phyloP scores from a whole-genome alignment of 1,284 basidiomycete species.

The Takashimella tepidaria region DNA sequence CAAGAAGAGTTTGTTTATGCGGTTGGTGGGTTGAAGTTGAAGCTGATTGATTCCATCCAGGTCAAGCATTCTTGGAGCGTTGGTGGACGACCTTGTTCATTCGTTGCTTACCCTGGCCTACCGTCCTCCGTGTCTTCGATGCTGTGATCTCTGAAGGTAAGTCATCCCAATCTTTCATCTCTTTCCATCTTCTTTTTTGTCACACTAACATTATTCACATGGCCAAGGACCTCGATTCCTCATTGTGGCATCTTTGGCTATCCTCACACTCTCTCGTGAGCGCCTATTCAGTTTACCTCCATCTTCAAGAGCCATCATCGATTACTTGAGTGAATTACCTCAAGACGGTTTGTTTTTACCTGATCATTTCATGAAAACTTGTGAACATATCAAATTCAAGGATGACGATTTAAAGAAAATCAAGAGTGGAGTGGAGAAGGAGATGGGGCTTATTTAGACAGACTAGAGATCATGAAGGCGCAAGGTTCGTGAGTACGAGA shows the following conservation, averaged over 20 bases:
- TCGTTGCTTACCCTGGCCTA: slow-evolving; percentile 68
- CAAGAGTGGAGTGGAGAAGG: slow-evolving; percentile 34
- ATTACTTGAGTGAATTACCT: slow-evolving; percentile 36
- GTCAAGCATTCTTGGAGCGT: slow-evolving; percentile 33
- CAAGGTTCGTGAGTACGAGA: no score
- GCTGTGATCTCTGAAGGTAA: slow-evolving; percentile 79
- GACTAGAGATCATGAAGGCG: no score
- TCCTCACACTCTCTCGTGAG: slow-evolving; percentile 51
- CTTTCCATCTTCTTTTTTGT: background rate
- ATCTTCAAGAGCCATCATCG: slow-evolving; percentile 22
- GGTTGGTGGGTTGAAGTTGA: no score
- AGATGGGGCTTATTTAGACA: slow-evolving; percentile 11
- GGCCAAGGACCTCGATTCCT: slow-evolving; percentile 76
- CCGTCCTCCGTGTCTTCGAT: slow-evolving; percentile 77
- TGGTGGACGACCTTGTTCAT: slow-evolving; percentile 58
- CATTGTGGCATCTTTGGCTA: slow-evolving; percentile 69
- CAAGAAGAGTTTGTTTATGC: background rate
- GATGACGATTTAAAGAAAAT: slow-evolving; percentile 42
- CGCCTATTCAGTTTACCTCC: slow-evolving; percentile 32
- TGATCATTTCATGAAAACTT: slow-evolving; percentile 41
- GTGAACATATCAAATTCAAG: slow-evolving; percentile 37
- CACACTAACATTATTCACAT: slow-evolving; percentile 11
- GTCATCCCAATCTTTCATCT: no score
- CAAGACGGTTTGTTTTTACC: slow-evolving; percentile 43
- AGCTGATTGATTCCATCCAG: no score